These are phyloP conservation scores for Acer yangbiense DNA, from an alignment of 345 rosid genomes.

Conservation along the genomic window DNA sequence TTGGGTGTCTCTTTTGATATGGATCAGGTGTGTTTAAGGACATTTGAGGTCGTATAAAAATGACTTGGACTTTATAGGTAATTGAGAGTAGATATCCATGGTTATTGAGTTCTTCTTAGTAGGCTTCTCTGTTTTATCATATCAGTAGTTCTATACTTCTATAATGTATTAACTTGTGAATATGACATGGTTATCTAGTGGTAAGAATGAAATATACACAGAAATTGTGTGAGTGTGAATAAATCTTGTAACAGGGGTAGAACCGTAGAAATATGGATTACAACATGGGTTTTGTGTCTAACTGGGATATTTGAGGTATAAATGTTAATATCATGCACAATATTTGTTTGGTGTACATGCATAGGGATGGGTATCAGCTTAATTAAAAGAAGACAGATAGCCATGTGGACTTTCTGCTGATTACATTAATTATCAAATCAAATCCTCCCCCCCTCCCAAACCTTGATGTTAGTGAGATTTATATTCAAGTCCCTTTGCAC, in stretches of 20 bases:
- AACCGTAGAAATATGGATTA: background rate
- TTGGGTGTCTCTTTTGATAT: slow-evolving; percentile 80
- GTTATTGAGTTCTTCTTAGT: background rate
- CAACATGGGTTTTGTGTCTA: background rate
- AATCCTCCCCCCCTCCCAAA: background rate
- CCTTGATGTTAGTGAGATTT: too few species aligned
- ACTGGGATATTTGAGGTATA: background rate
- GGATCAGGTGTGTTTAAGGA: slow-evolving; percentile 66
- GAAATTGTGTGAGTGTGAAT: background rate
- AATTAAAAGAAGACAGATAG: background rate
- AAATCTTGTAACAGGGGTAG: background rate
- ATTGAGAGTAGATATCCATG: background rate
- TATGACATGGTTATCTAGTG: background rate
- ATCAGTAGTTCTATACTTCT: background rate
- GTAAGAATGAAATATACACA: background rate
- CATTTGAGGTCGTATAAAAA: too few species aligned
- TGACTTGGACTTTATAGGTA: too few species aligned
- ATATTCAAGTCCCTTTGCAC: too few species aligned
- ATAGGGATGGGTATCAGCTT: background rate
- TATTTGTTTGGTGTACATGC: background rate
- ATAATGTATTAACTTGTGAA: background rate
- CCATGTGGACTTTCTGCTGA: background rate
- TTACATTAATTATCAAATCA: background rate
- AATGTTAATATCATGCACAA: background rate
- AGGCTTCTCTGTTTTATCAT: background rate